phyloP scores from a whole-genome alignment of 768 basidiomycete genomes.

The Trametes cinnabarina region DNA sequence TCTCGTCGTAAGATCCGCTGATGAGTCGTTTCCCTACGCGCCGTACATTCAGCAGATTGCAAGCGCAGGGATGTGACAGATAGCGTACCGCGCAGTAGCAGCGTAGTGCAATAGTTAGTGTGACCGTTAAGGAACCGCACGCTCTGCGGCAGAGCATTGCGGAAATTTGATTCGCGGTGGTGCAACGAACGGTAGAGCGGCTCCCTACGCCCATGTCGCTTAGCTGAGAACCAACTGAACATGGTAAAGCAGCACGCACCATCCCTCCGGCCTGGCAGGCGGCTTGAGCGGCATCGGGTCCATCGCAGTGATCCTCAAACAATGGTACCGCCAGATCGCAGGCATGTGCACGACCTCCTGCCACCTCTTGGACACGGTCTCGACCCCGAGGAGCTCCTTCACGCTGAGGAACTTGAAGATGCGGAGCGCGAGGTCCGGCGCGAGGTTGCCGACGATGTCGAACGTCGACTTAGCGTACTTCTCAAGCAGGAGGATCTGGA shows the following conservation, averaged over 20 bases:
- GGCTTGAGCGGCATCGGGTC: conserved; percentile 67
- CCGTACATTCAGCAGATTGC: background rate
- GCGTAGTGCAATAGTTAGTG: conserved; percentile 83
- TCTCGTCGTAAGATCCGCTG: conserved; percentile 89
- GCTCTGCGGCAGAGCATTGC: conserved; percentile 68
- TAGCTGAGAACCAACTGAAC: background rate
- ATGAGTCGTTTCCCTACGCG: conserved; percentile 72
- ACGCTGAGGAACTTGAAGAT: conserved; percentile 61
- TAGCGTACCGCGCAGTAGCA: conserved; percentile 55
- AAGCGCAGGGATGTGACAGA: background rate
- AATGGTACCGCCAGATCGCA: conserved; percentile 75
- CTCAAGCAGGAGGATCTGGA: conserved; percentile 81
- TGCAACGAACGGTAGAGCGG: conserved; percentile 78
- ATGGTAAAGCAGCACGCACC: conserved; percentile 43
- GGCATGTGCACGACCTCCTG: conserved; percentile 54
- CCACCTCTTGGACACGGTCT: conserved; percentile 50
- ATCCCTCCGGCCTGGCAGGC: conserved; percentile 66
- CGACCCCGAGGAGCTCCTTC: conserved; percentile 57
- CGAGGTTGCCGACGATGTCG: conserved; percentile 73
- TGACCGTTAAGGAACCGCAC: conserved; percentile 80
- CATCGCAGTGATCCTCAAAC: conserved; percentile 64
- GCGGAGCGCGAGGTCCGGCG: conserved; percentile 61
- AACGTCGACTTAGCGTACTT: conserved; percentile 82
- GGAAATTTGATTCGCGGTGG: conserved; percentile 84
- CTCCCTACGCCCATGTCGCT: conserved; percentile 38